Evolutionary conservation across 108 stramenopile genomes (phyloP), one percentile per base, ranked within the genome.

Genomic region (Nannochloropsis gaditana): DNA sequence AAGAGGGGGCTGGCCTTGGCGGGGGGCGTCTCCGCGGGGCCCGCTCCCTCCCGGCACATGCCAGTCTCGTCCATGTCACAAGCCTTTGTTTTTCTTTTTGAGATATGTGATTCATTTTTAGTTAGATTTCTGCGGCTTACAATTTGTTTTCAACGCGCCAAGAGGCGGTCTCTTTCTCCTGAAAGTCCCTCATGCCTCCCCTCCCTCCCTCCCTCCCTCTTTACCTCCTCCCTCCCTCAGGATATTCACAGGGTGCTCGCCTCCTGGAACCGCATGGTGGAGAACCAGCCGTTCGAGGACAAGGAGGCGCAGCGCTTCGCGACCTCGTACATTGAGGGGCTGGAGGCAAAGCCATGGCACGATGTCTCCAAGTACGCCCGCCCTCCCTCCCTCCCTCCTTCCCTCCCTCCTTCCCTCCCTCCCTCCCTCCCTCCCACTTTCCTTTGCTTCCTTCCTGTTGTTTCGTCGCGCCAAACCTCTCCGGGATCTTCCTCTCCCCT

Each of bases 401-500:
- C n/a, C n/a, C 6, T 31, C n/a, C 19, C 6, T 73, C n/a, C 2
- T 3, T n/a, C 6, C 8, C n/a, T 73, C 6, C 59, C 59, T 73
- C 2, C 59, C 15, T n/a, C 6, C 8, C n/a, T 73, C 6, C 59
- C 59, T 73, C 2, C 59, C 15, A 6, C 59, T n/a, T n/a, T 73
- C 59, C n/a, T 73, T 2, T n/a, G 19, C n/a, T 73, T 2, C 59
- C 0, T 73, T 73, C 6, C 59, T 6, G 4, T 73, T 5, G 19
- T n/a, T n/a, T 3, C 59, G 15, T 73, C 59, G 15, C 59, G 15
- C 2, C 31, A 9, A 79, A 11, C 19, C 86, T 93, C 82, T 88
- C 86, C 2, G 95, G 95, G 95, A 88, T 92, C 15, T 50, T 50
- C 59, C 59, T n/a, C 59, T 6, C 59, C 59, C 59, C n/a, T 8